Percentiles rank a stretch among this genome's conserved stretches.
phyloP scores from a whole-genome alignment of 2,329 filamentous ascomycete species.

The Fusarium newnesense region DNA sequence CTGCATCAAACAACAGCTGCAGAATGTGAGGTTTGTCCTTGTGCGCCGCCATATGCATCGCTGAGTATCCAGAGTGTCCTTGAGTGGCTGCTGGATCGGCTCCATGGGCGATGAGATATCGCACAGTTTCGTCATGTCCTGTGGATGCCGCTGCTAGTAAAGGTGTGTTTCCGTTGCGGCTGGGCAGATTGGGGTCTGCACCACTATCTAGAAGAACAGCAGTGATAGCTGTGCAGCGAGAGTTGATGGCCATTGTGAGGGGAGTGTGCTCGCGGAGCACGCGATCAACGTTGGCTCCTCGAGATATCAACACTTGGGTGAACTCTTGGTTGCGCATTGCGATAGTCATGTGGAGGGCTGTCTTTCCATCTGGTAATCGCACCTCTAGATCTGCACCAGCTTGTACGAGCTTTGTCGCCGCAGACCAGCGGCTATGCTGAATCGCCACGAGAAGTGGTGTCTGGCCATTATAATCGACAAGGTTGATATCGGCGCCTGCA shows the following conservation, averaged over 20 bases:
- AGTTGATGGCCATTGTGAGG: slow-evolving; percentile 43
- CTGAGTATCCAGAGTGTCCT: slow-evolving; percentile 40
- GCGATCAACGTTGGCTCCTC: slow-evolving; percentile 42
- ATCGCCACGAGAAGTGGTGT: slow-evolving; percentile 42
- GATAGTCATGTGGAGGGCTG: slow-evolving; percentile 43
- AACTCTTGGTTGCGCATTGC: slow-evolving; percentile 44
- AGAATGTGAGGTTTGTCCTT: slow-evolving; percentile 41
- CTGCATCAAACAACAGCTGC: slow-evolving; percentile 36
- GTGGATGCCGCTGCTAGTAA: slow-evolving; percentile 42
- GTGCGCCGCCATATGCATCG: slow-evolving; percentile 45
- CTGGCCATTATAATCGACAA: slow-evolving; percentile 41
- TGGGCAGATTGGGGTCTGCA: slow-evolving; percentile 40
- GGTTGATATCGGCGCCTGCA: slow-evolving; percentile 40
- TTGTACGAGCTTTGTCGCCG: slow-evolving; percentile 40
- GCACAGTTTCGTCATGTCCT: slow-evolving; percentile 44
- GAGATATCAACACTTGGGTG: slow-evolving; percentile 41
- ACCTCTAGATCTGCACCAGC: slow-evolving; percentile 43
- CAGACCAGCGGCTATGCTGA: slow-evolving; percentile 38
- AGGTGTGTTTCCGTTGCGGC: slow-evolving; percentile 44
- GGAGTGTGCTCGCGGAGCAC: slow-evolving; percentile 43
- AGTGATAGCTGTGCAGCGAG: slow-evolving; percentile 41
- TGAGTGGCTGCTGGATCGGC: slow-evolving; percentile 38
- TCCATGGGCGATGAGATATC: slow-evolving; percentile 42
- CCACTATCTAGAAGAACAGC: slow-evolving; percentile 42
- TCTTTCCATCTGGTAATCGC: slow-evolving; percentile 41